Evolutionary conservation across 805 yeast genomes (phyloP).

Genomic region (Pichia kluyveri): DNA sequence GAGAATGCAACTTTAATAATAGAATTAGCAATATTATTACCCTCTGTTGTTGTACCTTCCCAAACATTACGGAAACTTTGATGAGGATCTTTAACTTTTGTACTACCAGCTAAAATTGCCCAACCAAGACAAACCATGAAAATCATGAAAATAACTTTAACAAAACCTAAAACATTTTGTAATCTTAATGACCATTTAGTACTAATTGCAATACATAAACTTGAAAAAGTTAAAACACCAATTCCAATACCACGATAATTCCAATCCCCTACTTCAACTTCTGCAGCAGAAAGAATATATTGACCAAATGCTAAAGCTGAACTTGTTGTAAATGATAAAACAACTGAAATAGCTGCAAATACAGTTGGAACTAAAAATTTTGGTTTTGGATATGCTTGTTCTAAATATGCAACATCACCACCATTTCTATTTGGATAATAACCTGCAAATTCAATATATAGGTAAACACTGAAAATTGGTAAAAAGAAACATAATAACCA

Average conservation of each 20-base stretch:
- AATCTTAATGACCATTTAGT: constrained; percentile 60
- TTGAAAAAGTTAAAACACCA: constrained; percentile 64
- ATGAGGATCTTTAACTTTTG: constrained; percentile 22
- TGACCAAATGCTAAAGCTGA: constrained; percentile 76
- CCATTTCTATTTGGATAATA: constrained; percentile 57
- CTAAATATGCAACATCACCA: constrained; percentile 78
- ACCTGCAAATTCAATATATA: constrained; percentile 34
- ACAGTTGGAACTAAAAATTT: constrained; percentile 55
- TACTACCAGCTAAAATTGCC: constrained; percentile 73
- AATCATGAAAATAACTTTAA: constrained; percentile 62
- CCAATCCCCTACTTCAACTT: constrained; percentile 60
- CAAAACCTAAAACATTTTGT: constrained; percentile 58
- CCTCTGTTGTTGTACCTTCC: constrained; percentile 33
- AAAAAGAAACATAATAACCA: constrained; percentile 35
- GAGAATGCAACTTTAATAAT: constrained; percentile 36
- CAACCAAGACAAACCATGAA: constrained; percentile 72
- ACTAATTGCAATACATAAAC: constrained; percentile 49
- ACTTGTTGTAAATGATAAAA: constrained; percentile 82
- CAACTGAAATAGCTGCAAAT: constrained; percentile 65
- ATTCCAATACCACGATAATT: constrained; percentile 69
- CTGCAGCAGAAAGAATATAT: constrained; percentile 68
- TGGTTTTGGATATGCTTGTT: constrained; percentile 61
- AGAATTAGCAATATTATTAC: constrained; percentile 34
- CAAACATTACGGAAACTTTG: constrained; percentile 28
- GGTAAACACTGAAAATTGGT: constrained; percentile 28